Evolutionary conservation across 1,139 yeast genomes (phyloP), one percentile per base, ranked within the genome.

Genomic region (Nakaseomyces uthaithaninus): DNA sequence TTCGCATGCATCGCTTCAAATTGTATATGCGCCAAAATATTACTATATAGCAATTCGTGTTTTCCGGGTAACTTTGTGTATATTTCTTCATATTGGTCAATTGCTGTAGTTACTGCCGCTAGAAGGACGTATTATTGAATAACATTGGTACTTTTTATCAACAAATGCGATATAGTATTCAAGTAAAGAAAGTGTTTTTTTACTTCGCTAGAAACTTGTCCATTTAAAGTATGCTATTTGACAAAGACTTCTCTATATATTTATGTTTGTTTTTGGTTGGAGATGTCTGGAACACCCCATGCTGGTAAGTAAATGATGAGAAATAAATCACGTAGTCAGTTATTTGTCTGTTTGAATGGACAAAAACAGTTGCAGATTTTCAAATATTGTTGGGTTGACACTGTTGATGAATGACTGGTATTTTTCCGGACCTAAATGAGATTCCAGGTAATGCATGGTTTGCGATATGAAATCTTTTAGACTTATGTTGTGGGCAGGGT

Each of bases 401-500:
- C 45, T 41, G 5, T 40, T 40, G 20, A 62, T 39, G 15, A 63
- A 44, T 14, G 47, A 50, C 14, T 51, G 49, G 40, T 63, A 63
- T 10, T 52, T 47, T 7, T 47, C 46, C 1, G 47, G 41, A 6
- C 68, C 69, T 26, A 64, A 45, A 11, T 45, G 48, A 12, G 45
- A 47, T 43, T 63, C 60, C 9, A 65, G 42, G 8, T 42, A 54
- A 37, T 45, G 44, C 50, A 68, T 39, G 2, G 60, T 54, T 14
- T 56, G 59, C n/a, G 49, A 48, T 20, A 68, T 54, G 45, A 51
- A 64, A 11, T 50, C 54, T 40, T 64, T 71, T 43, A 80, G 53
- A 40, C 72, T 69, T n/a, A 76, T 67, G 17, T 63, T 68, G 57
- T 75, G 77, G 3, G 80, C 80, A 0, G 83, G 79, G 54, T 83